phyloP scores from a whole-genome alignment of 2,329 filamentous ascomycete genomes.

The Aureobasidium pullulans region DNA sequence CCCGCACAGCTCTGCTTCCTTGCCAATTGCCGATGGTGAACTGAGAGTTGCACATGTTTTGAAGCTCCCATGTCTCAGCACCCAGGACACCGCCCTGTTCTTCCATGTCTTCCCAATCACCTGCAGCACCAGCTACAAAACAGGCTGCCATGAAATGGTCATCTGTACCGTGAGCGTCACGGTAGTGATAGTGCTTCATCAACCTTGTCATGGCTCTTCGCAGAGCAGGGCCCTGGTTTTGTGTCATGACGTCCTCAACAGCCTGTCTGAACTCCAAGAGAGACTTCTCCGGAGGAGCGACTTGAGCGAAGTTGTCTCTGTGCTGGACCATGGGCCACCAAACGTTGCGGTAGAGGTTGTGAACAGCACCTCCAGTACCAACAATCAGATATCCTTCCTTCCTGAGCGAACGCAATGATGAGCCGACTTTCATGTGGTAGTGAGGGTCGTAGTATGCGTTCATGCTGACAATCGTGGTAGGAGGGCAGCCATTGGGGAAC shows the following conservation, averaged over 20 bases:
- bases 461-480: constrained; percentile 53
- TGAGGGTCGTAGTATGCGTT: constrained; percentile 51
- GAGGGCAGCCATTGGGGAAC: constrained; percentile 59
- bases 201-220: constrained; percentile 50
- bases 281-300: constrained; percentile 51
- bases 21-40: constrained; percentile 45
- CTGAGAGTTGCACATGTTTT: constrained; percentile 56
- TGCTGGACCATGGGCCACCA: constrained; percentile 59
- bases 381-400: constrained; percentile 50
- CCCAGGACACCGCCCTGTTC: background rate
- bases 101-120: constrained; percentile 29
- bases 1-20: constrained; percentile 3
- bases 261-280: constrained; percentile 60
- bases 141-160: constrained; percentile 62
- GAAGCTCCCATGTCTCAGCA: constrained; percentile 58
- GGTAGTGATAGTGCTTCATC: constrained; percentile 60
- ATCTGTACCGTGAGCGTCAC: constrained; percentile 62
- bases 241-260: constrained; percentile 52
- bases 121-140: constrained; percentile 54
- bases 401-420: constrained; percentile 49
- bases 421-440: constrained; percentile 51
- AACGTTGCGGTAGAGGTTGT: constrained; percentile 62
- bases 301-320: constrained; percentile 56
- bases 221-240: constrained; percentile 47
- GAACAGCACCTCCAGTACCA: constrained; percentile 56